Conservation (phyloP, 2,329 filamentous ascomycete genomes). For the Aspergillus quadrilineatus region DNA sequence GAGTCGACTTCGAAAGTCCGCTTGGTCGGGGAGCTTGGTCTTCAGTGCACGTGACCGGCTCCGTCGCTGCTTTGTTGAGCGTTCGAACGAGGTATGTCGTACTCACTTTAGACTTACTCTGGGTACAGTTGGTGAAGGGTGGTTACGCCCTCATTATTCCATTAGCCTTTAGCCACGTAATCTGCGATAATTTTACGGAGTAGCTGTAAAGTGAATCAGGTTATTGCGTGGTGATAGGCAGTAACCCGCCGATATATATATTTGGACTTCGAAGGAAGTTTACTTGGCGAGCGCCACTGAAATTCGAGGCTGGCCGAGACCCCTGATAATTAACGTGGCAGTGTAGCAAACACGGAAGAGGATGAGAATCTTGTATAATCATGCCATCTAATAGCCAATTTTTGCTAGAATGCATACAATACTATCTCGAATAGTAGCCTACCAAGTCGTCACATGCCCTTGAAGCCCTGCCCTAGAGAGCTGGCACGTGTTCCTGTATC, state of each 20-base stretch:
- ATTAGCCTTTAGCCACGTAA: not conserved
- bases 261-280: not conserved
- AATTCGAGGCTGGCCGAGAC: too few species aligned
- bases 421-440: not conserved
- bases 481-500: conserved; percentile 11
- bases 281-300: too few species aligned
- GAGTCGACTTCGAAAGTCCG: not conserved
- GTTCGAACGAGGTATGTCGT: too few species aligned
- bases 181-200: not conserved
- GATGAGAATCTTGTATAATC: too few species aligned
- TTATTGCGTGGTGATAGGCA: not conserved
- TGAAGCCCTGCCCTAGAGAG: not conserved
- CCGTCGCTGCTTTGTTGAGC: not conserved
- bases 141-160: too few species aligned
- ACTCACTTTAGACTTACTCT: too few species aligned
- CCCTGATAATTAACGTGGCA: too few species aligned
- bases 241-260: not conserved
- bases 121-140: too few species aligned
- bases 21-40: not conserved
- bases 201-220: not conserved
- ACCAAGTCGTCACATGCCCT: conserved; percentile 3
- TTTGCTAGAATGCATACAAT: not conserved
- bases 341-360: too few species aligned
- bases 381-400: not conserved
- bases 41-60: not conserved